Base-by-base conservation (phyloP, 2,329 filamentous ascomycete genomes). In the Colletotrichum simmondsii region DNA sequence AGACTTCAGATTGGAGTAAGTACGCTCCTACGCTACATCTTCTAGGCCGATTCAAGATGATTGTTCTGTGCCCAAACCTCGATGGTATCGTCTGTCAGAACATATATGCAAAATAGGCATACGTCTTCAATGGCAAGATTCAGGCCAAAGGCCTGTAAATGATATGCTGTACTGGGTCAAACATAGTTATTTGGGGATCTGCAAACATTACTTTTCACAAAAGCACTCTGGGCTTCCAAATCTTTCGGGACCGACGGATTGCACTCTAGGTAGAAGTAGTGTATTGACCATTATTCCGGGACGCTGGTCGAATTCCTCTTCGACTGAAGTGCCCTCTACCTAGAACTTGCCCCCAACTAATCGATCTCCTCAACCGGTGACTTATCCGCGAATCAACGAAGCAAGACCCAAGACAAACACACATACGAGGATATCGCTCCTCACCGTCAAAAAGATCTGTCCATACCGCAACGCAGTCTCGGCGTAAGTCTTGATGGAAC, bases 361-460 rank as follows among this genome's bases (percentile, higher is more conserved):
- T 19, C 11, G 11, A 22, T 26, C 24, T 24, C 6, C 26, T 2
- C 42, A 32, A n/a, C 16, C 42, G 2, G 46, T 24, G 22, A 30
- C 16, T 26, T 73, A 75, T 28, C 69, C 73, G 73, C 83, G 82
- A 74, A 82, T 68, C 87, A 88, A 90, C 49, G 84, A 82, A 73
- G 83, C 87, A 11, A 87, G 85, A 14, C 93, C 93, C 74, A 96
- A 81, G 64, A 95, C 92, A 82, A 95, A 96, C 10, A 95, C 88
- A 72, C 93, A 91, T 2, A 93, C 90, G 85, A 95, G 85, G n/a
- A 93, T 91, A 80, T 96, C 93, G 37, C 87, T 87, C 78, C 92
- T 88, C 28, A 95, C 90, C 5, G 93, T 94, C 66, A 87, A 89
- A 76, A 93, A 92, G 67, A 95, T 94, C 80, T 92, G 89, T 22